Percentiles rank a stretch among this genome's conserved stretches.
Evolutionary conservation across 805 yeast genomes (phyloP).

Genomic region (Candida rishiriensis): DNA sequence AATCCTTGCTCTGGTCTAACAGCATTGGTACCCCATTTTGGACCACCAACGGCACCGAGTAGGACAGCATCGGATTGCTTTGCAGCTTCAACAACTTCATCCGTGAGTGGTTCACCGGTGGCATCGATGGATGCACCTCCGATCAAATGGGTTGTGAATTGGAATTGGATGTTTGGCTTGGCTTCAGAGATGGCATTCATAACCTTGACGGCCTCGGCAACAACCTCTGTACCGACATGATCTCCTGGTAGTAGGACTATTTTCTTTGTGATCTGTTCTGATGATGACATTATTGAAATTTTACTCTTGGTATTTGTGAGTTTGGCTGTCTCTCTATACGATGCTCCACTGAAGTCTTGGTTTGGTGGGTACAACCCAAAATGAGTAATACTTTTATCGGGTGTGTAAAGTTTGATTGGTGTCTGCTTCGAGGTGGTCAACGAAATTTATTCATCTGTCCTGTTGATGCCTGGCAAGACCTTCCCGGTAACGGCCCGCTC

Average conservation of each 20-base stretch:
- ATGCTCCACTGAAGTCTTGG: too few species aligned
- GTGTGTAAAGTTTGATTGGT: too few species aligned
- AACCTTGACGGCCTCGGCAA: constrained; percentile 88
- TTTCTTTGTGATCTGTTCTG: constrained; percentile 40
- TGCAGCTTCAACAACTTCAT: constrained; percentile 75
- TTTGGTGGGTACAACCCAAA: too few species aligned
- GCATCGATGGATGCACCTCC: constrained; percentile 99
- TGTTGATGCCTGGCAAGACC: too few species aligned
- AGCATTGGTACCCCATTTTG: constrained; percentile 96
- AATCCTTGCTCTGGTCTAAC: constrained; percentile 98
- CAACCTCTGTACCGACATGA: constrained; percentile 91
- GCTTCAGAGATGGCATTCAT: constrained; percentile 68
- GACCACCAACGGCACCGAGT: constrained; percentile 98
- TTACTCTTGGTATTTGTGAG: neutral
- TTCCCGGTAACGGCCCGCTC: too few species aligned
- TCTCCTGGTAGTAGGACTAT: constrained; percentile 94
- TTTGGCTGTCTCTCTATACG: too few species aligned
- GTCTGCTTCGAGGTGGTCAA: too few species aligned
- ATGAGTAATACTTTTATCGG: too few species aligned
- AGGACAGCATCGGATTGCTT: constrained; percentile 91
- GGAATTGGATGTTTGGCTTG: constrained; percentile 56
- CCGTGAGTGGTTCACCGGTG: constrained; percentile 87
- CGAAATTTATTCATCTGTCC: too few species aligned
- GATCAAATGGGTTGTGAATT: constrained; percentile 78
- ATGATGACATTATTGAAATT: neutral